A percentile compares a stretch with the other conserved stretches of the same genome.
Conservation (phyloP, 108 stramenopile genomes). For the Nannochloropsis gaditana region DNA sequence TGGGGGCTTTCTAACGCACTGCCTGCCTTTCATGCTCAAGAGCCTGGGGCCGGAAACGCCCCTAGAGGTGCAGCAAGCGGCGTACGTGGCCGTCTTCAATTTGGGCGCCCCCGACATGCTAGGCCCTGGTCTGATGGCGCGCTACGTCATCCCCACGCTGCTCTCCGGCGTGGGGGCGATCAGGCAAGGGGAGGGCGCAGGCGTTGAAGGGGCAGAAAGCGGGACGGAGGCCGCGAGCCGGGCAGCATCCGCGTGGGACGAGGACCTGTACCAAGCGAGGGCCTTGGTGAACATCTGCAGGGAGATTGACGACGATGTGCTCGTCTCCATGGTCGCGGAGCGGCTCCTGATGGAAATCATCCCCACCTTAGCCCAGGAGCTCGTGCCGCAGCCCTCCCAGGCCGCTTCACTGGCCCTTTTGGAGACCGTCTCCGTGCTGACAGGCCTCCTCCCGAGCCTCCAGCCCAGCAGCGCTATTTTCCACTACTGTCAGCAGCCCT, state of each 20-base stretch:
- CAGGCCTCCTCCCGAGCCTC: constrained; percentile 18
- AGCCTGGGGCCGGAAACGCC: neutral
- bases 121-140: neutral
- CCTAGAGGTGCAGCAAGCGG: constrained; percentile 9
- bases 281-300: neutral
- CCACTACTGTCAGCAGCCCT: constrained; percentile 18
- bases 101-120: neutral
- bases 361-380: neutral
- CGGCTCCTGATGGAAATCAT: neutral
- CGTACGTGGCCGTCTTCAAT: constrained; percentile 4
- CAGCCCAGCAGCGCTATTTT: neutral
- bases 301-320: neutral
- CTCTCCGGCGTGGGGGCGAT: neutral
- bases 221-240: neutral
- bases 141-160: neutral
- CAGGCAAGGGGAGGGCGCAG: neutral
- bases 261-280: constrained; percentile 19
- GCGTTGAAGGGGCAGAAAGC: neutral
- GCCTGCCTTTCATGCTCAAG: neutral
- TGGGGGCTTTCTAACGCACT: neutral
- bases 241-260: neutral
- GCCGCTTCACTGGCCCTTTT: neutral
- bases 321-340: neutral
- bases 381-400: neutral
- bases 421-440: neutral